Evolutionary conservation across 225 moss, liverwort and hornwort genomes (phyloP).

Genomic region (Rhytidiadelphus loreus): DNA sequence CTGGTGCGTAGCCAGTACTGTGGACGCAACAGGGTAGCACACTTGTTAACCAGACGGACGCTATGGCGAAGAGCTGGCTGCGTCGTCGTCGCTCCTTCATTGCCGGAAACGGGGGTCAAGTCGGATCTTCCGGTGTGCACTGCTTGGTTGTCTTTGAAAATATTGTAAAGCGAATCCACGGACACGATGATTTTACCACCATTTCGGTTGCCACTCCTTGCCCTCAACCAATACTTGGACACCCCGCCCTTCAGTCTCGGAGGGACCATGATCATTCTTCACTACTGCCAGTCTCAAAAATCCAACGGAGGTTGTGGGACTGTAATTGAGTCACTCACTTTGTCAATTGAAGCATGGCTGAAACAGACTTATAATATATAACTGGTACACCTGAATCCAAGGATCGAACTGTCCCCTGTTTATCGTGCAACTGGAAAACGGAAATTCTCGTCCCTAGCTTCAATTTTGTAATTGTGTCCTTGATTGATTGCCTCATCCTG

Average conservation of each 20-base stretch:
- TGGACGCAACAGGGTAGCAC: background rate
- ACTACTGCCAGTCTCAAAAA: background rate
- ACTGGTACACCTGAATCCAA: background rate
- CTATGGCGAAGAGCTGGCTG: constrained; percentile 2
- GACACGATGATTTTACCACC: constrained; percentile 1
- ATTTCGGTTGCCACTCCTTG: constrained; percentile 12
- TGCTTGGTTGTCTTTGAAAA: constrained; percentile 12
- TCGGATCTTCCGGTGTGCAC: background rate
- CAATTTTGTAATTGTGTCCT: background rate
- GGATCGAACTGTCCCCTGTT: background rate
- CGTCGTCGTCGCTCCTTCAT: background rate
- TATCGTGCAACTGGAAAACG: background rate
- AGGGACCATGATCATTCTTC: constrained; percentile 3
- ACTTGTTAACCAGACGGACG: constrained; percentile 1
- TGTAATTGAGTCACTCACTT: background rate
- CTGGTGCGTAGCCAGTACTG: constrained; percentile 12
- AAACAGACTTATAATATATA: background rate
- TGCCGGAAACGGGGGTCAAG: background rate
- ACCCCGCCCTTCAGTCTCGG: background rate
- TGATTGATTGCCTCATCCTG: background rate
- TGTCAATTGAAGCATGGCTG: background rate
- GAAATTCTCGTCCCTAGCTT: background rate
- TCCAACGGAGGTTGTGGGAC: background rate
- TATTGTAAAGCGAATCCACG: constrained; percentile 11
- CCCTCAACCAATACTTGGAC: constrained; percentile 20